Evolutionary conservation across 345 rosid species (phyloP).

Genomic region (Bretschneidera sinensis): DNA sequence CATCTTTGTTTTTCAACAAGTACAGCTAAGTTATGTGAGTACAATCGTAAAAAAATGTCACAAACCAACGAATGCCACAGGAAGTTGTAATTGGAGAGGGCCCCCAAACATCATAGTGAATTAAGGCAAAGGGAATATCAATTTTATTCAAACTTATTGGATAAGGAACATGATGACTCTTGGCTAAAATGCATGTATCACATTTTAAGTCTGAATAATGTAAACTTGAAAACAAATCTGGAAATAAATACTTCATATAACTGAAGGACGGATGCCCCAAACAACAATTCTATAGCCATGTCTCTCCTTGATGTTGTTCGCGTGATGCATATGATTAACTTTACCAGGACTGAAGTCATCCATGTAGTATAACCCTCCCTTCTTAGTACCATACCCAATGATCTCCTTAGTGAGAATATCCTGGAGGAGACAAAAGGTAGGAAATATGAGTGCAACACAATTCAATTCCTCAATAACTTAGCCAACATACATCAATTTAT

Average conservation of each 20-base stretch:
- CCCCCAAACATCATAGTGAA: constrained; percentile 3
- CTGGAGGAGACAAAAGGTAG: too few relatives aligned
- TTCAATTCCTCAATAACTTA: too few relatives aligned
- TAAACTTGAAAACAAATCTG: neutral
- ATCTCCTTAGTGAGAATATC: too few relatives aligned
- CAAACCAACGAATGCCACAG: neutral
- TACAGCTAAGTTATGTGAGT: constrained; percentile 5
- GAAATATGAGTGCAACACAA: too few relatives aligned
- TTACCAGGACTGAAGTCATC: too few relatives aligned
- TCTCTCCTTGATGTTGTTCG: neutral
- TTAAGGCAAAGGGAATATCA: too few relatives aligned
- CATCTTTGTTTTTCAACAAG: constrained; percentile 3
- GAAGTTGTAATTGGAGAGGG: neutral
- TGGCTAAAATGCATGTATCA: neutral
- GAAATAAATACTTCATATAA: too few relatives aligned
- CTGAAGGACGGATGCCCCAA: neutral
- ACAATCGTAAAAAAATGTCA: neutral
- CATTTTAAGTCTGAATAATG: neutral
- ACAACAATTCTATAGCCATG: neutral
- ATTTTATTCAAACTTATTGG: too few relatives aligned
- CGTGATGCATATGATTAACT: neutral
- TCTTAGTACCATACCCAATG: too few relatives aligned
- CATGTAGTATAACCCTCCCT: too few relatives aligned
- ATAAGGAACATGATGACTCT: neutral
- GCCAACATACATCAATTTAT: too few relatives aligned